Conservation (phyloP, 1,284 basidiomycete genomes). For the Ceratorhiza oryzae-sativae region DNA sequence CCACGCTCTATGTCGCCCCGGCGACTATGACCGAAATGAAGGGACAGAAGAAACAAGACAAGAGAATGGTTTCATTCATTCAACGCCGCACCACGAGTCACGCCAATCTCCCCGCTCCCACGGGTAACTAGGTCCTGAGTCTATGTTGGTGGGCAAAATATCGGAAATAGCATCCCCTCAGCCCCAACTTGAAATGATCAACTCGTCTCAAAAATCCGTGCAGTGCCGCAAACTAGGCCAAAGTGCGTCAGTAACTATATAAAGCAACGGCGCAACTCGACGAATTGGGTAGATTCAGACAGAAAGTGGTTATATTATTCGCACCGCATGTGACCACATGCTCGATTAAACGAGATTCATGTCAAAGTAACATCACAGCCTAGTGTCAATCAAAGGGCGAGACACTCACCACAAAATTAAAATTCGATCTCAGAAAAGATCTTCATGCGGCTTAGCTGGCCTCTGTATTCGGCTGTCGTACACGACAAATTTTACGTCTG, state of each 20-base stretch:
- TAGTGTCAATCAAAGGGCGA: neutral
- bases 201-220: no score
- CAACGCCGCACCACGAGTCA: neutral
- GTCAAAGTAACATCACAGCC: constrained; percentile 18
- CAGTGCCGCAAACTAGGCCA: no score
- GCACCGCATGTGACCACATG: constrained; percentile 12
- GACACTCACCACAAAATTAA: neutral
- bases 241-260: no score
- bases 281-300: no score
- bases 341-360: constrained; percentile 40
- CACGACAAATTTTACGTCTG: neutral
- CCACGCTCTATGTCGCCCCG: neutral
- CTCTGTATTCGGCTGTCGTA: neutral
- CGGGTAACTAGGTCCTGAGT: neutral
- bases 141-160: no score
- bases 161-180: no score
- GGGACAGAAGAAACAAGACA: no score
- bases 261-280: neutral
- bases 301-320: constrained; percentile 38
- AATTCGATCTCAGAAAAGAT: neutral
- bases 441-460: no score
- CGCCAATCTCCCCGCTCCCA: neutral
- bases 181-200: no score
- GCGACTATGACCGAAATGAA: constrained; percentile 4
- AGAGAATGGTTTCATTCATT: neutral